phyloP scores from a whole-genome alignment of 139 green algal species.

The Auxenochlorella protothecoides region DNA sequence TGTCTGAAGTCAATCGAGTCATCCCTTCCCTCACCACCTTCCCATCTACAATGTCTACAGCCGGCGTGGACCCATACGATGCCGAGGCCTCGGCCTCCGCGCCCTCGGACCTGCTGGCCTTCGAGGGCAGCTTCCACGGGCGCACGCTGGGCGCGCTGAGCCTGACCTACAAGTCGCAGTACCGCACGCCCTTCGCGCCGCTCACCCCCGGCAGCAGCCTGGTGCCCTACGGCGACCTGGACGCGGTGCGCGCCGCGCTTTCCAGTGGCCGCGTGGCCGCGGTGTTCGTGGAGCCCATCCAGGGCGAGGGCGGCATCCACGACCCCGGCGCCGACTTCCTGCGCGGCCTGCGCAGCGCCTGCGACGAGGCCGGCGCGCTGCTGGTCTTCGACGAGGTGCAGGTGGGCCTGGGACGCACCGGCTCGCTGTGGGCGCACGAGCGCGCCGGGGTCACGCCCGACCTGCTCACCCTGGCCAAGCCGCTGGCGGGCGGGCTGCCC shows the following conservation, averaged over 20 bases:
- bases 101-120: conserved; percentile 85
- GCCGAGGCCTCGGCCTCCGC: conserved; percentile 25
- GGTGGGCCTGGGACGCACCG: conserved; percentile 68
- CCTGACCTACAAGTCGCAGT: conserved; percentile 93
- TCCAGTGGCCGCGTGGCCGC: conserved; percentile 68
- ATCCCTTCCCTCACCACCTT: background rate
- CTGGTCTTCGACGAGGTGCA: conserved; percentile 98
- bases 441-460: conserved; percentile 83
- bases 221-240: conserved; percentile 56
- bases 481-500: conserved; percentile 89
- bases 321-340: conserved; percentile 38
- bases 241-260: conserved; percentile 38
- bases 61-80: conserved; percentile 66
- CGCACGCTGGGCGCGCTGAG: conserved; percentile 92
- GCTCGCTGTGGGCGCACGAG: conserved; percentile 88
- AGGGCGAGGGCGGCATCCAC: conserved; percentile 40
- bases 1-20: background rate
- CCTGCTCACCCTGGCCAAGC: conserved; percentile 97
- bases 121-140: conserved; percentile 92
- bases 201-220: conserved; percentile 66
- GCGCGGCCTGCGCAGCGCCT: conserved; percentile 73
- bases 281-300: conserved; percentile 97
- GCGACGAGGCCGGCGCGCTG: conserved; percentile 84
- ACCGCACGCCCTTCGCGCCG: conserved; percentile 91
- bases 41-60: conserved; percentile 6